A percentile compares a stretch with the other conserved stretches of the same genome.
phyloP scores from a whole-genome alignment of 805 yeast genomes.

The Zygosaccharomyces rouxii region DNA sequence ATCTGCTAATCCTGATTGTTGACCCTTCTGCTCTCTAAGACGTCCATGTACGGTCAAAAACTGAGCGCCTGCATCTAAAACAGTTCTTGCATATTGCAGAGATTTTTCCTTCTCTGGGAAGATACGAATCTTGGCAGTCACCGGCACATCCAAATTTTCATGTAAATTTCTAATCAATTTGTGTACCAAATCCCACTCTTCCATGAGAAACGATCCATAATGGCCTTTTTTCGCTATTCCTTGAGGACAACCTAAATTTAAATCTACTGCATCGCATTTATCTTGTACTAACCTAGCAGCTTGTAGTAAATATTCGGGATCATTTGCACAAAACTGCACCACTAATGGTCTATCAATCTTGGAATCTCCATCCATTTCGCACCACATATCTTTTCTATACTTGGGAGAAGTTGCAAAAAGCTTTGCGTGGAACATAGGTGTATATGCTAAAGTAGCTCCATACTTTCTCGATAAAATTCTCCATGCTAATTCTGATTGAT shows the following conservation, averaged over 20 bases:
- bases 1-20: slow-evolving; percentile 90
- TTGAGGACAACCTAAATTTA: slow-evolving; percentile 96
- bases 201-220: slow-evolving; percentile 95
- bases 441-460: slow-evolving; percentile 91
- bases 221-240: slow-evolving; percentile 94
- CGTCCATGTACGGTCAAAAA: slow-evolving; percentile 93
- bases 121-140: slow-evolving; percentile 92
- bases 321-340: slow-evolving; percentile 96
- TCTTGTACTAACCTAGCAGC: slow-evolving; percentile 83
- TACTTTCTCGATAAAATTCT: slow-evolving; percentile 75
- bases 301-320: slow-evolving; percentile 71
- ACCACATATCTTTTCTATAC: slow-evolving; percentile 73
- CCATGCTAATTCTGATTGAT: slow-evolving; percentile 95
- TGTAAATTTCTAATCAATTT: slow-evolving; percentile 70
- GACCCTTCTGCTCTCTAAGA: slow-evolving; percentile 97
- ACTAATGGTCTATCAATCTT: slow-evolving; percentile 75
- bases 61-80: slow-evolving; percentile 90
- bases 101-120: slow-evolving; percentile 81
- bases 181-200: slow-evolving; percentile 85
- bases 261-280: slow-evolving; percentile 91
- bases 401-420: slow-evolving; percentile 80
- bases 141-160: slow-evolving; percentile 72
- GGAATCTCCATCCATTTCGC: slow-evolving; percentile 65
- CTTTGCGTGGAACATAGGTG: slow-evolving; percentile 96
- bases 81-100: slow-evolving; percentile 81